Evolutionary conservation across 1,139 yeast species (phyloP).

Genomic region (Debaryomyces robertsiae): DNA sequence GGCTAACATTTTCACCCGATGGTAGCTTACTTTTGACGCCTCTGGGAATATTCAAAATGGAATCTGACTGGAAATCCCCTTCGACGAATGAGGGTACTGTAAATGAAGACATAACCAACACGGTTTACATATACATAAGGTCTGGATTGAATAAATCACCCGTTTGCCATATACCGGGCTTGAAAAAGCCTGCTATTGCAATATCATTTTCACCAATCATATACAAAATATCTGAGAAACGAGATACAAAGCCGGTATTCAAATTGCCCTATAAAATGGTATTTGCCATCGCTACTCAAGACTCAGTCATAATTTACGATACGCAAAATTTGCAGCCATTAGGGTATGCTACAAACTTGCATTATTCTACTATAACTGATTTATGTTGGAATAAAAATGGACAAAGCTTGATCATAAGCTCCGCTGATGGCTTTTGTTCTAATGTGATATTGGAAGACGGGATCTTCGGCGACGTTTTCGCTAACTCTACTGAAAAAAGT

Average conservation of each 20-base stretch:
- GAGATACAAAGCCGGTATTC: constrained; percentile 28
- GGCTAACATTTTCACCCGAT: constrained; percentile 86
- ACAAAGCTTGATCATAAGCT: constrained; percentile 66
- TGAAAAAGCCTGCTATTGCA: constrained; percentile 82
- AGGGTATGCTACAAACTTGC: constrained; percentile 76
- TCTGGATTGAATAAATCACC: constrained; percentile 70
- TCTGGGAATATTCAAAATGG: constrained; percentile 63
- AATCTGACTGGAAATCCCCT: constrained; percentile 18
- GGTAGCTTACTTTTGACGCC: constrained; percentile 82
- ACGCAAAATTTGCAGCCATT: constrained; percentile 70
- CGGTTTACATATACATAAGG: constrained; percentile 77
- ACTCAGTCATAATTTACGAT: constrained; percentile 80
- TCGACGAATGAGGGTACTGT: constrained; percentile 6
- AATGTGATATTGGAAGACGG: constrained; percentile 53
- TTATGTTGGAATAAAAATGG: constrained; percentile 85
- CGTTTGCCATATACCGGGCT: constrained; percentile 74
- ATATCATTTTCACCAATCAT: constrained; percentile 72
- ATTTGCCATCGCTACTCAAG: constrained; percentile 93
- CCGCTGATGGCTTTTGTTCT: constrained; percentile 94
- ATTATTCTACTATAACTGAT: constrained; percentile 88
- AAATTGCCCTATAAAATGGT: constrained; percentile 74
- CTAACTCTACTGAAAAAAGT: constrained; percentile 4
- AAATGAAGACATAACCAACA: constrained; percentile 50
- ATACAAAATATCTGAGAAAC: constrained; percentile 40
- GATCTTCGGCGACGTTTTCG: constrained; percentile 49